Evolutionary conservation across 2,329 filamentous ascomycete genomes (phyloP).

Genomic region (Neurospora sp.): DNA sequence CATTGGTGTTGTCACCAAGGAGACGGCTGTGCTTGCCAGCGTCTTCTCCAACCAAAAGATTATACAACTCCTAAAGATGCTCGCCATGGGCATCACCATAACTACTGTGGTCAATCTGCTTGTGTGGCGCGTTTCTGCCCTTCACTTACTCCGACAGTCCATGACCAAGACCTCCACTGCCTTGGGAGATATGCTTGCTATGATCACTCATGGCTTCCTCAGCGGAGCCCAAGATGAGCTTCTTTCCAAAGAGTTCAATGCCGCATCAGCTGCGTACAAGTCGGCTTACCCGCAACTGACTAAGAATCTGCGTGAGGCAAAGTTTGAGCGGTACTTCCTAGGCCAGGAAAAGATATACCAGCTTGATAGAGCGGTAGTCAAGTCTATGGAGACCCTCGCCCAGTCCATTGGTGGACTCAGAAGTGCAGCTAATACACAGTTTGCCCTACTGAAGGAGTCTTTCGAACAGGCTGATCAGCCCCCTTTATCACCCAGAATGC

Average conservation of each 20-base stretch:
- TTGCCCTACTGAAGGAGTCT: constrained; percentile 65
- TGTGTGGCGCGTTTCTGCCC: constrained; percentile 69
- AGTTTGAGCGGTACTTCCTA: constrained; percentile 75
- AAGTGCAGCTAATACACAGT: constrained; percentile 83
- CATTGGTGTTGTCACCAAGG: constrained; percentile 84
- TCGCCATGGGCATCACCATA: constrained; percentile 64
- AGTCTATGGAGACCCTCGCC: constrained; percentile 73
- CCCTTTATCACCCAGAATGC: constrained; percentile 22
- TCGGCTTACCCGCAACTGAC: constrained; percentile 60
- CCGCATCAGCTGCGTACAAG: constrained; percentile 53
- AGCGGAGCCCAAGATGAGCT: constrained; percentile 74
- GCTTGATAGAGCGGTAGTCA: constrained; percentile 69
- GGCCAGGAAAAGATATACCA: constrained; percentile 72
- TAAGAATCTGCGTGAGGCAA: constrained; percentile 73
- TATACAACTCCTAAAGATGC: constrained; percentile 71
- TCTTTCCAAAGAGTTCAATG: constrained; percentile 52
- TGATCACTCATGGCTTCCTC: constrained; percentile 75
- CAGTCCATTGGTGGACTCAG: constrained; percentile 85
- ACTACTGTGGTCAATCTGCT: constrained; percentile 67
- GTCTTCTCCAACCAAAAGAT: constrained; percentile 77
- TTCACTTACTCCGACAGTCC: constrained; percentile 60
- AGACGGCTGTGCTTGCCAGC: constrained; percentile 74
- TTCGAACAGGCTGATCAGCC: constrained; percentile 23
- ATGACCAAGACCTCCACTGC: constrained; percentile 65
- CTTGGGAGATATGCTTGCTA: constrained; percentile 69